A percentile compares a stretch with the other conserved stretches of the same genome.
These are phyloP conservation scores for Staphylotrichum longicolle DNA, from an alignment of 495 filamentous ascomycete genomes.

Conservation along the genomic window DNA sequence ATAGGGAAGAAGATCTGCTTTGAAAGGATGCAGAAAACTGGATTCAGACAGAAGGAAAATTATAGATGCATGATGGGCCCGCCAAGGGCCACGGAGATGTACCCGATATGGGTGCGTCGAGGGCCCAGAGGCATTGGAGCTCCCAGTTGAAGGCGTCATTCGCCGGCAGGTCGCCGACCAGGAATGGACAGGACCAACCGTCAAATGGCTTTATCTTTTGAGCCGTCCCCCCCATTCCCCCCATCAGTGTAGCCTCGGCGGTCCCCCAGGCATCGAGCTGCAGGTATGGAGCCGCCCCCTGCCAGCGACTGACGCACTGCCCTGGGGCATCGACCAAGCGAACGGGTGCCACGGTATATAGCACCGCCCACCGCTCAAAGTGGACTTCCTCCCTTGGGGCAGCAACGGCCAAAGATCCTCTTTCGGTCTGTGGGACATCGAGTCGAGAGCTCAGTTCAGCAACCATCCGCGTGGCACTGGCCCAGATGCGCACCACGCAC, in stretches of 20 bases:
- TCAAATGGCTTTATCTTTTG: neutral
- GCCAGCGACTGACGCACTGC: neutral
- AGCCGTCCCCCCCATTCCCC: neutral
- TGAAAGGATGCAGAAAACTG: no score
- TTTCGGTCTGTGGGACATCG: no score
- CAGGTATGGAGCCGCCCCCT: neutral
- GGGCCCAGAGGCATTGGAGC: neutral
- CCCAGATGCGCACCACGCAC: no score
- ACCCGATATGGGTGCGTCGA: no score
- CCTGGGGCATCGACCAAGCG: neutral
- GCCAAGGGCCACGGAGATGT: no score
- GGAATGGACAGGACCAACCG: neutral
- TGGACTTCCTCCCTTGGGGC: neutral
- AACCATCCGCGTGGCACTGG: no score
- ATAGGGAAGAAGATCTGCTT: no score
- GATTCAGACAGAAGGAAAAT: no score
- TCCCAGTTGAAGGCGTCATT: neutral
- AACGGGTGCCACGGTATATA: conserved; percentile 7
- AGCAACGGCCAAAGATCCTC: neutral
- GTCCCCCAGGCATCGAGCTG: neutral
- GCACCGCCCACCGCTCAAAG: neutral
- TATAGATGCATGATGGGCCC: no score
- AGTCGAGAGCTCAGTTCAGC: no score
- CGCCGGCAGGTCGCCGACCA: neutral
- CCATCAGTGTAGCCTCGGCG: neutral